Conservation (phyloP, 805 yeast genomes). For the Priceomyces melissophilus region DNA sequence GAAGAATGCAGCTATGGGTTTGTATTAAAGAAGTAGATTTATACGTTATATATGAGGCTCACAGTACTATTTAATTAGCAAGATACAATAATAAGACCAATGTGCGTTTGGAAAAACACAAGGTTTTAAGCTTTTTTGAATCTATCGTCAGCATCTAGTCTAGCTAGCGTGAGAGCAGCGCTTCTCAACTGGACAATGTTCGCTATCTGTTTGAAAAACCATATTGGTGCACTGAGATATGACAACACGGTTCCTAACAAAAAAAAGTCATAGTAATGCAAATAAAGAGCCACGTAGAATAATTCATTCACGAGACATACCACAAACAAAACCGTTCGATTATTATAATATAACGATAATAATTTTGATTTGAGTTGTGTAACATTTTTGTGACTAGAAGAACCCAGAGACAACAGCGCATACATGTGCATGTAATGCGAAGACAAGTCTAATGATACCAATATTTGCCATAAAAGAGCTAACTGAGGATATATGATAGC, state of each 20-base stretch:
- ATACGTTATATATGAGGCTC: conserved; percentile 1
- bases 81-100: not conserved
- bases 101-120: too few species aligned
- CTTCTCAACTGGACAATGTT: conserved; percentile 84
- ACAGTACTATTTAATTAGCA: not conserved
- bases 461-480: conserved; percentile 70
- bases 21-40: conserved; percentile 5
- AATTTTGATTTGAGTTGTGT: conserved; percentile 67
- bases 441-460: conserved; percentile 82
- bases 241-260: conserved; percentile 61
- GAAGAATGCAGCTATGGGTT: conserved; percentile 27
- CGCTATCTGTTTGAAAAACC: conserved; percentile 86
- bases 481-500: conserved; percentile 74
- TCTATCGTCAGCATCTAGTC: conserved; percentile 61
- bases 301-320: conserved; percentile 93
- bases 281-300: conserved; percentile 85
- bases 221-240: conserved; percentile 71
- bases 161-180: conserved; percentile 81
- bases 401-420: conserved; percentile 80
- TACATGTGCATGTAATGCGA: conserved; percentile 99
- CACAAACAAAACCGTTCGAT: conserved; percentile 74
- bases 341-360: conserved; percentile 81
- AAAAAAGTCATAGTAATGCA: conserved; percentile 61
- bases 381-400: conserved; percentile 78
- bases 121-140: conserved; percentile 9